Base-by-base conservation (phyloP, 2,329 filamentous ascomycete genomes). In the Pseudogymnoascus sp. region DNA sequence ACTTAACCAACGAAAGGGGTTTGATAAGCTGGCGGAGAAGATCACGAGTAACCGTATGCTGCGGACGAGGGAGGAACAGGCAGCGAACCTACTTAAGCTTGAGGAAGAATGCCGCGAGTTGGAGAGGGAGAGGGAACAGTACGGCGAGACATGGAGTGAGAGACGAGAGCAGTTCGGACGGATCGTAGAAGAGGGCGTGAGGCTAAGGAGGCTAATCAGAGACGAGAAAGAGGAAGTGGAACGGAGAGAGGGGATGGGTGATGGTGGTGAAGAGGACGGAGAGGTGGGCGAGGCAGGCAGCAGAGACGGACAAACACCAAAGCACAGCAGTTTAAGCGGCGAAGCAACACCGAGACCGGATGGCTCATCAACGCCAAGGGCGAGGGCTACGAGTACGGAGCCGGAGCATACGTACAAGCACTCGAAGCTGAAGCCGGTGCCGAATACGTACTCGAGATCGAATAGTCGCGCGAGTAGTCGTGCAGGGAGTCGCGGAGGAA, bases 181-280 rank as follows among this genome's bases (percentile, higher is more conserved):
- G 61, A 92, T 97, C 69, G 89, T 96, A 71, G 89, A 92, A 63
- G 93, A 97, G 76, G 91, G 91, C n/a, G 89, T 89, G 82, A 81
- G 90, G 65, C 81, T 97, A 72, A 80, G 92, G 62, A 81, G 90
- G 57, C 80, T 95, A 72, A 96, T 97, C 70, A 86, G 91, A 63
- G 92, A 96, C 70, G 93, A 97, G 78, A 96, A 96, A 76, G 92
- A 96, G 72, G 91, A 96, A 74, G 90, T 94, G 0, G 91, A 96
- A 74, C 80, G 90, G 41, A 83, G 91, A 60, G 91, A 95, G 73
- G 91, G 90, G 30, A 91, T 91, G 84, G 82, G 84, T 61, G 85
- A 85, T 61, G 70, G 65, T 28, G 68, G 65, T 65, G 86, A 85
- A 57, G 82, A 78, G 14, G 79, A 80, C 63, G 85, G 79, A 57